Evolutionary conservation across 208 protist genomes (phyloP).

Genomic region (Trypanosoma scelopori): DNA sequence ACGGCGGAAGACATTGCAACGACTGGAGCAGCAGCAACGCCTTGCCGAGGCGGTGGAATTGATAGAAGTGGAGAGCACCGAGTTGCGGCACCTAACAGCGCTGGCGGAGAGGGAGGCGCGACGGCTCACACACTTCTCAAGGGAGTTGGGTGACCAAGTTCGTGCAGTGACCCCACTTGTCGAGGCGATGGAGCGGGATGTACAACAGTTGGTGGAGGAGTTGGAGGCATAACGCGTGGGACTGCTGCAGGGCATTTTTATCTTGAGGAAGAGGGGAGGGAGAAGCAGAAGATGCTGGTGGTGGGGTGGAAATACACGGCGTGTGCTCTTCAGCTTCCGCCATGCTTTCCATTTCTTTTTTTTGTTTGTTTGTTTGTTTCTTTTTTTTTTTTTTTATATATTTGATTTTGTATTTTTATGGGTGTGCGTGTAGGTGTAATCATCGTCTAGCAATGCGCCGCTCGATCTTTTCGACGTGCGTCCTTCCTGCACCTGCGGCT

Average conservation of each 20-base stretch:
- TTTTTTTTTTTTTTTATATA: conserved; percentile 21
- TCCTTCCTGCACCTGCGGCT: conserved; percentile 17
- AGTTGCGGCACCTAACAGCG: not conserved
- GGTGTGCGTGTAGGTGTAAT: too few species aligned
- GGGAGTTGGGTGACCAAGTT: conserved; percentile 11
- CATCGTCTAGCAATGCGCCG: conserved; percentile 32
- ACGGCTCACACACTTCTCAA: not conserved
- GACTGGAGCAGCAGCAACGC: conserved; percentile 6
- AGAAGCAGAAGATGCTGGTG: not conserved
- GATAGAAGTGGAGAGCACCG: conserved; percentile 15
- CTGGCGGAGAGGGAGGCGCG: conserved; percentile 3
- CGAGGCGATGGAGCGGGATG: conserved; percentile 10
- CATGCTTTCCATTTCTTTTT: conserved; percentile 16
- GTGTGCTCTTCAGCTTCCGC: too few species aligned
- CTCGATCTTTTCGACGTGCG: conserved; percentile 13
- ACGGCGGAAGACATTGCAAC: conserved; percentile 1
- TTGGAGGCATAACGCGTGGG: not conserved
- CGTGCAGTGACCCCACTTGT: conserved; percentile 13
- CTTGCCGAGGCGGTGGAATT: conserved; percentile 1
- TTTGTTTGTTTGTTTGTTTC: conserved; percentile 8
- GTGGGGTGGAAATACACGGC: not conserved
- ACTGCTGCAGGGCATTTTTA: not conserved
- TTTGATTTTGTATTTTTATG: conserved; percentile 11
- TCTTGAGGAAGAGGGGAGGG: not conserved
- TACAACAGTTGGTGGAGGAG: conserved; percentile 15